These are phyloP conservation scores for Phialocephala sp. DNA, from an alignment of 2,329 filamentous ascomycete genomes.

Conservation along the genomic window DNA sequence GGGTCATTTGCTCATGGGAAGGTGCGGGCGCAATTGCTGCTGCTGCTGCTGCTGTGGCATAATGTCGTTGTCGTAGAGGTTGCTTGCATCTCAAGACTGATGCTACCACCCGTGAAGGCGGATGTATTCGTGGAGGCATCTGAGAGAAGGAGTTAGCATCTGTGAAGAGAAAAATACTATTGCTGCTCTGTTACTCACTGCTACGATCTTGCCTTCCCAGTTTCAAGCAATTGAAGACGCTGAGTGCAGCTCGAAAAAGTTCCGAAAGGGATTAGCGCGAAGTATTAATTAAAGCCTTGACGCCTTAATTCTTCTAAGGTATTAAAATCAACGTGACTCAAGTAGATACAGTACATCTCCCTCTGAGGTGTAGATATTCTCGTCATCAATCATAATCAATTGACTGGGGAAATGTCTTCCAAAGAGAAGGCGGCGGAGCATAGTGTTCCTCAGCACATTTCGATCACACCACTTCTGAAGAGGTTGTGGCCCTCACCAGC, in stretches of 20 bases:
- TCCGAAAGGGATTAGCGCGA: slow-evolving; percentile 33
- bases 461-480: slow-evolving; percentile 74
- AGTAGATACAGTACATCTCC: background rate
- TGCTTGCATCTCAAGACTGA: slow-evolving; percentile 44
- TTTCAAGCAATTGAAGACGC: background rate
- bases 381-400: slow-evolving; percentile 9
- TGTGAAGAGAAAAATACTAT: background rate
- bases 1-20: slow-evolving; percentile 54
- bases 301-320: slow-evolving; percentile 11
- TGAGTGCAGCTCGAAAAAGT: slow-evolving; percentile 28
- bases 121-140: slow-evolving; percentile 58
- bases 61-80: slow-evolving; percentile 48
- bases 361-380: background rate
- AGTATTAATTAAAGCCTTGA: background rate
- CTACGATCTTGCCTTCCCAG: background rate
- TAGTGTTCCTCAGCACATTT: slow-evolving; percentile 37
- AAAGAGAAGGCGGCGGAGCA: slow-evolving; percentile 24
- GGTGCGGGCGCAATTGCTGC: slow-evolving; percentile 50
- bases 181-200: background rate
- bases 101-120: slow-evolving; percentile 40
- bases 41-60: slow-evolving; percentile 57
- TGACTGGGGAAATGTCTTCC: slow-evolving; percentile 31
- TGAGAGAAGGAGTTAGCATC: slow-evolving; percentile 9
- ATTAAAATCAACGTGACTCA: slow-evolving; percentile 2
- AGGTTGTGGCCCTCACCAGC: slow-evolving; percentile 67